These are phyloP conservation scores for Drechslerella dactyloides DNA, from an alignment of 2,329 filamentous ascomycete species.

Conservation along the genomic window DNA sequence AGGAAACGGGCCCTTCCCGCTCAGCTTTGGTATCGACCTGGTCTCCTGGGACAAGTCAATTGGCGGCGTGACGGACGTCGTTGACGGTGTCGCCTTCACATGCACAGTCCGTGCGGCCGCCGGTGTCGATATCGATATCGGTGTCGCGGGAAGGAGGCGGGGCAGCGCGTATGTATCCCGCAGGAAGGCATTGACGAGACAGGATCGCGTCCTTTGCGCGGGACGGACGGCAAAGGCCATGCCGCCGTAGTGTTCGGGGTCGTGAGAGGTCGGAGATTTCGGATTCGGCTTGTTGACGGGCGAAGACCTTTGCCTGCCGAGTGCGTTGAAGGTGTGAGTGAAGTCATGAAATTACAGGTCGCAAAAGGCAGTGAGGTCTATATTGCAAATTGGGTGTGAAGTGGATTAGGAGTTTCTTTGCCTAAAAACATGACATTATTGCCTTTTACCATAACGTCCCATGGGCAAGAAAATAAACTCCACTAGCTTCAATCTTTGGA, in stretches of 20 bases:
- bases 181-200: slow-evolving; percentile 19
- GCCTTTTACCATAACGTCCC: slow-evolving; percentile 52
- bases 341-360: not conserved
- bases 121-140: slow-evolving; percentile 9
- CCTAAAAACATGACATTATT: slow-evolving; percentile 52
- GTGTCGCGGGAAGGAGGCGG: slow-evolving; percentile 23
- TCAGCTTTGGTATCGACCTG: slow-evolving; percentile 54
- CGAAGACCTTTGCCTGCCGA: not conserved
- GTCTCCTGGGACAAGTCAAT: slow-evolving; percentile 54
- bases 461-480: slow-evolving; percentile 51
- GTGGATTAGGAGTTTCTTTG: slow-evolving; percentile 49
- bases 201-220: slow-evolving; percentile 44
- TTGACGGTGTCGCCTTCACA: slow-evolving; percentile 54
- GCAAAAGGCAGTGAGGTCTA: slow-evolving; percentile 3
- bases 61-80: slow-evolving; percentile 51
- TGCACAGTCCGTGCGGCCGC: slow-evolving; percentile 49
- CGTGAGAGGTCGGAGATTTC: not conserved
- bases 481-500: slow-evolving; percentile 52
- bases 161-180: slow-evolving; percentile 16
- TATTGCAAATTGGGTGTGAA: not conserved
- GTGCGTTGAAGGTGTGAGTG: not conserved
- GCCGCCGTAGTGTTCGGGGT: slow-evolving; percentile 16
- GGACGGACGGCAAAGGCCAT: slow-evolving; percentile 47
- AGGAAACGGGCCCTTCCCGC: slow-evolving; percentile 54
- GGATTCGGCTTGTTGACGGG: not conserved